Evolutionary conservation across 148 eudicot species (phyloP).

Genomic region (Rhododendron molle): DNA sequence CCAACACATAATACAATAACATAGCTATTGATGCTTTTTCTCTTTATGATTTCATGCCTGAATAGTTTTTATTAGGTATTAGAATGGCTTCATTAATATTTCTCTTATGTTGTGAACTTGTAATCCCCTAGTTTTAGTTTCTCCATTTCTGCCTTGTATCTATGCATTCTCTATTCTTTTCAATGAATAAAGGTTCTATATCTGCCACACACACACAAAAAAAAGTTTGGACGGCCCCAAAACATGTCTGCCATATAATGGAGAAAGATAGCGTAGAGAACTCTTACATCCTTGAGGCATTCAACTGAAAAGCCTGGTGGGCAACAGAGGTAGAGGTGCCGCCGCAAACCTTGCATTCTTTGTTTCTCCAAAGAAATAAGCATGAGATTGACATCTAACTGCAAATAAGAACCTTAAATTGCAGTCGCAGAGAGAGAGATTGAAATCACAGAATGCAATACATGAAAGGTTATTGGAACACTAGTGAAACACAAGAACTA

Average conservation of each 20-base stretch:
- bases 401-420: constrained; percentile 17
- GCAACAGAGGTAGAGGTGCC: constrained; percentile 20
- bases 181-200: neutral
- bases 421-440: neutral
- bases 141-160: neutral
- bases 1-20: neutral
- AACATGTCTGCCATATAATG: neutral
- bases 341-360: constrained; percentile 14
- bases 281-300: constrained; percentile 21
- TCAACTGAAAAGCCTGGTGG: constrained; percentile 10
- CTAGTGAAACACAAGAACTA: neutral
- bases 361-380: constrained; percentile 23
- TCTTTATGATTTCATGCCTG: neutral
- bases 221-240: neutral
- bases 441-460: neutral
- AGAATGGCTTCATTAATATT: neutral
- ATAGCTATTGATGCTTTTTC: neutral
- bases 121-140: neutral
- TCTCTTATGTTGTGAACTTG: neutral
- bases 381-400: constrained; percentile 26
- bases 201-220: neutral
- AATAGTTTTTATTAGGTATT: neutral
- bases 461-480: neutral
- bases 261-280: constrained; percentile 2
- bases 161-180: neutral